Conservation (phyloP, 2,329 filamentous ascomycete genomes). For the Penicillium oxalicum region DNA sequence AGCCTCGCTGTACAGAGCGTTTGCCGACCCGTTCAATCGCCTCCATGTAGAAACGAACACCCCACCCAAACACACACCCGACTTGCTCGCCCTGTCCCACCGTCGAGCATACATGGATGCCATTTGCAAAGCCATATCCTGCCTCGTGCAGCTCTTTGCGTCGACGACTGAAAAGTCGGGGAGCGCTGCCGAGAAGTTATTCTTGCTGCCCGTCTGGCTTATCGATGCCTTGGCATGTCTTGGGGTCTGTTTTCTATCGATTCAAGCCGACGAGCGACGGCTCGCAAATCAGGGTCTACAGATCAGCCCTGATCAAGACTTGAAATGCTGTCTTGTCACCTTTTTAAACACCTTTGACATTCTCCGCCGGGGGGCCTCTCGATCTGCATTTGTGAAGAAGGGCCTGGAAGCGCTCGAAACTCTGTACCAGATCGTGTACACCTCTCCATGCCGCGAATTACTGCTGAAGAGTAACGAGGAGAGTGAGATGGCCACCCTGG, state of each 20-base stretch:
- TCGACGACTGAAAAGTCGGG: slow-evolving; percentile 6
- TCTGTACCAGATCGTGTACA: slow-evolving; percentile 6
- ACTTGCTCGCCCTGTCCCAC: slow-evolving; percentile 11
- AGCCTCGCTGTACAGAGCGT: slow-evolving; percentile 11
- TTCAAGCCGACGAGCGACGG: slow-evolving; percentile 9
- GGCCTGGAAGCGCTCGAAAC: slow-evolving; percentile 8
- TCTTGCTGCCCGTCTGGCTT: slow-evolving; percentile 8
- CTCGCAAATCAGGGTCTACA: slow-evolving; percentile 7
- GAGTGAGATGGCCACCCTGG: neutral
- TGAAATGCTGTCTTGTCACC: slow-evolving; percentile 4
- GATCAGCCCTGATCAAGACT: slow-evolving; percentile 4
- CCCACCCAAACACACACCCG: slow-evolving; percentile 2
- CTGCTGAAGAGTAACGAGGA: neutral
- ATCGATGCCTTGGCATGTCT: slow-evolving; percentile 9
- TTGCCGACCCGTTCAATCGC: slow-evolving; percentile 12
- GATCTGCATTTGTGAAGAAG: slow-evolving; percentile 7
- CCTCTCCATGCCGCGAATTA: neutral
- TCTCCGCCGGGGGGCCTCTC: slow-evolving; percentile 7
- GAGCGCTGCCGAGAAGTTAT: slow-evolving; percentile 6
- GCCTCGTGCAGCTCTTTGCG: slow-evolving; percentile 8
- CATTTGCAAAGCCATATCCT: slow-evolving; percentile 8
- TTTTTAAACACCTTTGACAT: slow-evolving; percentile 12
- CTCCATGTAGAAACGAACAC: slow-evolving; percentile 6
- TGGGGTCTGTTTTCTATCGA: slow-evolving; percentile 12
- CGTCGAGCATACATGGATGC: slow-evolving; percentile 12